Percentiles rank a stretch among this genome's conserved stretches.
These are phyloP conservation scores for Pleurotus ostreatus DNA, from an alignment of 768 basidiomycete genomes.

Conservation along the genomic window DNA sequence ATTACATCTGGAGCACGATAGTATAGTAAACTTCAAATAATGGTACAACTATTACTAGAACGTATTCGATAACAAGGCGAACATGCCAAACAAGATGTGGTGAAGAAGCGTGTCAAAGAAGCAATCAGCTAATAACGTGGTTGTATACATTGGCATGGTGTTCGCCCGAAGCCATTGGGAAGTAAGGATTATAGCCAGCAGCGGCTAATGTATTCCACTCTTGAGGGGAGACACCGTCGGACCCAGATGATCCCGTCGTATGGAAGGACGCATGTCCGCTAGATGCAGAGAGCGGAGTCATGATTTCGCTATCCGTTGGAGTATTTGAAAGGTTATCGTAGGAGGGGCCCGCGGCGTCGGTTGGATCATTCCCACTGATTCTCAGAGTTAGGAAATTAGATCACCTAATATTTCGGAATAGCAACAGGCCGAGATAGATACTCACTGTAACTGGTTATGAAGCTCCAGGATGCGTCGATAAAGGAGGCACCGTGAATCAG, in stretches of 20 bases:
- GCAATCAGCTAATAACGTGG: constrained; percentile 50
- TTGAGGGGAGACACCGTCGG: constrained; percentile 47
- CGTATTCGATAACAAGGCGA: constrained; percentile 17
- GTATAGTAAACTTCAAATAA: constrained; percentile 6
- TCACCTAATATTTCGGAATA: neutral
- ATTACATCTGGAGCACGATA: neutral
- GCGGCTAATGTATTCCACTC: constrained; percentile 59
- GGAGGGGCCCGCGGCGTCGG: constrained; percentile 38
- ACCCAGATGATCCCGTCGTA: constrained; percentile 26
- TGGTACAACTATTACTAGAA: constrained; percentile 14
- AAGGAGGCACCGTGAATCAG: constrained; percentile 49
- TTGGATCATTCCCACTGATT: constrained; percentile 46
- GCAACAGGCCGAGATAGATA: constrained; percentile 18
- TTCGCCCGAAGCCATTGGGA: constrained; percentile 48
- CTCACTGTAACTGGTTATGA: constrained; percentile 63
- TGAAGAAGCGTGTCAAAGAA: constrained; percentile 9
- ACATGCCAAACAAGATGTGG: constrained; percentile 8
- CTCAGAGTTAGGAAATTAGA: constrained; percentile 8
- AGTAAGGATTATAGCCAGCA: constrained; percentile 64
- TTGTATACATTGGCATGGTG: constrained; percentile 51
- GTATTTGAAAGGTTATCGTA: constrained; percentile 50
- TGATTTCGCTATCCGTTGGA: constrained; percentile 60
- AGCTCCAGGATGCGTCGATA: constrained; percentile 60
- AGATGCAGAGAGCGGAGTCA: constrained; percentile 49
- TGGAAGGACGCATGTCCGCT: constrained; percentile 46